Base-by-base conservation (phyloP, 192 early-diverging fungal species). In the Phlyctochytrium arcticum region DNA sequence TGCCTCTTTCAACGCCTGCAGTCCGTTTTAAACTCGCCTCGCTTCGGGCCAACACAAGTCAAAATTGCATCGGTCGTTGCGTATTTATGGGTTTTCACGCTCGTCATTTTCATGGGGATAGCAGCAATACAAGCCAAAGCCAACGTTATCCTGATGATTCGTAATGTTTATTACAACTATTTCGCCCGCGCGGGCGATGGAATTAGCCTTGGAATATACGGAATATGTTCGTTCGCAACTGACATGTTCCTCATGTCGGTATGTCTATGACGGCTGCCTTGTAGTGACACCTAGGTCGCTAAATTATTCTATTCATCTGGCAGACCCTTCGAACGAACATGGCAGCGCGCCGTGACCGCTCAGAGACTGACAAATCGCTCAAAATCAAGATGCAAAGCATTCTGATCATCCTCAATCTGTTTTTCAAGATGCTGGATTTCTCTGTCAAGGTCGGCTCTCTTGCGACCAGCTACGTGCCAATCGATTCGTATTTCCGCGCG, bases 401-500 rank as follows among this genome's bases (percentile, higher is more conserved):
- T 19, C 39, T 44, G 15, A 19, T 44, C 39, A 44, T 44, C 0
- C 12, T 44, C 15, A 44, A 44, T 30, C 50, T 53, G 15, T 17
- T 53, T 27, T 53, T 53, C 30, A 4, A 53, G 50, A 30, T 4
- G 24, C 19, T 27, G 0, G 39, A 44, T 44, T 12, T 44, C 39
- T n/a, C 15, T 19, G 39, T 44, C 1, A 44, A 44, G 21, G 21
- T 44, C 21, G 50, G 15, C 30, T 21, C 50, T 27, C 15, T 53
- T 17, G 50, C 39, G 21, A 44, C 39, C 17, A 80, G 26, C 24
- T 21, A 21, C 50, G 15, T 21, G 19, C 50, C 50, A 27, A 26
- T 53, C 29, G 50, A 53, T 17, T 17, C 84, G 75, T 31, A 81
- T 82, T 58, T 87, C 89, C 68, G 73, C 71, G 12, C 39, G 12